These are phyloP conservation scores for Posidonia australis DNA, from an alignment of 106 monocot genomes.

Conservation along the genomic window DNA sequence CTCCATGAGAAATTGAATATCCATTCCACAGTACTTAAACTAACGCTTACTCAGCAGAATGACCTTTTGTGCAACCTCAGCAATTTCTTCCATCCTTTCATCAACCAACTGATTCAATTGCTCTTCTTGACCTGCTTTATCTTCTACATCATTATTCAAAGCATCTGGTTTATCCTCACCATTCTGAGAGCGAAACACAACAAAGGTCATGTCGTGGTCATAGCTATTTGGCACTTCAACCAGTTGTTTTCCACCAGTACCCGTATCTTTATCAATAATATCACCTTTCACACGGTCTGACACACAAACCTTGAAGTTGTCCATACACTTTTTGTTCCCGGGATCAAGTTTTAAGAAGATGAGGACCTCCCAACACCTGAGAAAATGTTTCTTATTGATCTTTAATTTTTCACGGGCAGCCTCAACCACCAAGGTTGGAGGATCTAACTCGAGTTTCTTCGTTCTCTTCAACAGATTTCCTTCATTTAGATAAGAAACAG, in stretches of 20 bases:
- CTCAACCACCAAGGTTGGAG: conserved; percentile 32
- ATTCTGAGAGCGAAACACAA: conserved; percentile 20
- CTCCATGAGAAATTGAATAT: too few relatives aligned
- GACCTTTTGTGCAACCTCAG: conserved; percentile 46
- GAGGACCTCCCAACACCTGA: conserved; percentile 78
- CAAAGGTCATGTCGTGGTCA: conserved; percentile 60
- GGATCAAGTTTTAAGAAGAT: conserved; percentile 51
- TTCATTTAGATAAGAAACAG: conserved; percentile 47
- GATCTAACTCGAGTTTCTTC: conserved; percentile 28
- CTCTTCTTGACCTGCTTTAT: conserved; percentile 32
- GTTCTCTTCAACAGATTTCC: conserved; percentile 37
- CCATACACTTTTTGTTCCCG: conserved; percentile 24
- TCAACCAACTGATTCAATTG: conserved; percentile 32
- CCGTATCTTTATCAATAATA: conserved; percentile 42
- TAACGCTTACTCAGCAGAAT: neutral
- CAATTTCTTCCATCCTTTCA: conserved; percentile 50
- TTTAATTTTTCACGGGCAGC: conserved; percentile 62
- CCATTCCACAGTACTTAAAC: too few relatives aligned
- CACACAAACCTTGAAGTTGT: conserved; percentile 49
- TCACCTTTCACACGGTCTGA: conserved; percentile 46
- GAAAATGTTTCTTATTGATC: conserved; percentile 85
- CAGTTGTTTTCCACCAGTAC: conserved; percentile 35
- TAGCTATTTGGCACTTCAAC: conserved; percentile 57
- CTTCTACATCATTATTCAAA: conserved; percentile 13
- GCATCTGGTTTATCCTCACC: conserved; percentile 2